Conservation (phyloP, 1,284 basidiomycete genomes). For the Ceratobasidium sp. region DNA sequence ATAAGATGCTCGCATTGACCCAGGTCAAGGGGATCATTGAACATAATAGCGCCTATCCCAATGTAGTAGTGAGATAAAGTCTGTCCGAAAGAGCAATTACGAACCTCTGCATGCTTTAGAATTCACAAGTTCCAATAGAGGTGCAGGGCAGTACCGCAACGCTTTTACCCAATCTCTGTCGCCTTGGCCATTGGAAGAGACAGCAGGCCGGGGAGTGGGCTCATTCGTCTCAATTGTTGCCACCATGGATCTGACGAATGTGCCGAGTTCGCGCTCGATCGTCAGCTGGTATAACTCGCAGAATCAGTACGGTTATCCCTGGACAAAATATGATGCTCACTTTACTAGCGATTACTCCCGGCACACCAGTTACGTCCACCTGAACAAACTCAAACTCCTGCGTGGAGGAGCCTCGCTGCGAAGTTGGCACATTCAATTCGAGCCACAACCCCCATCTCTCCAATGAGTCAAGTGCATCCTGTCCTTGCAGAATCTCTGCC, state of each 20-base stretch:
- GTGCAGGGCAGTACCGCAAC: constrained; percentile 79
- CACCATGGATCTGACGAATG: constrained; percentile 73
- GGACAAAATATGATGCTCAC: neutral
- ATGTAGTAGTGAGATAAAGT: constrained; percentile 8
- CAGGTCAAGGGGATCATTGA: constrained; percentile 80
- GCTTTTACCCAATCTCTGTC: constrained; percentile 72
- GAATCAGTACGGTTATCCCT: neutral
- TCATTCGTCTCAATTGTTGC: constrained; percentile 59
- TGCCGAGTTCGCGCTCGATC: constrained; percentile 69
- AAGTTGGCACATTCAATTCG: constrained; percentile 47
- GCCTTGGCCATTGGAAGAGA: constrained; percentile 48
- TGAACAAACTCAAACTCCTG: constrained; percentile 54
- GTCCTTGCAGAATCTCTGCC: constrained; percentile 61
- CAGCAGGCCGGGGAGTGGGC: constrained; percentile 26
- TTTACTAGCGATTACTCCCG: constrained; percentile 49
- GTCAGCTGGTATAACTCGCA: constrained; percentile 63
- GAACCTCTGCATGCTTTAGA: constrained; percentile 92
- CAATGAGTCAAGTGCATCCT: constrained; percentile 63
- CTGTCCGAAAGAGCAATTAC: constrained; percentile 48
- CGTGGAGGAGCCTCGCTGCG: neutral
- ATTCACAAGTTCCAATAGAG: constrained; percentile 84
- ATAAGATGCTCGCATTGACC: constrained; percentile 80
- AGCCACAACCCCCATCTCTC: constrained; percentile 79
- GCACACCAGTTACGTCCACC: constrained; percentile 54
- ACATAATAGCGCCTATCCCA: constrained; percentile 89